Evolutionary conservation across 106 monocot genomes (phyloP).

Genomic region (Acorus calamus): DNA sequence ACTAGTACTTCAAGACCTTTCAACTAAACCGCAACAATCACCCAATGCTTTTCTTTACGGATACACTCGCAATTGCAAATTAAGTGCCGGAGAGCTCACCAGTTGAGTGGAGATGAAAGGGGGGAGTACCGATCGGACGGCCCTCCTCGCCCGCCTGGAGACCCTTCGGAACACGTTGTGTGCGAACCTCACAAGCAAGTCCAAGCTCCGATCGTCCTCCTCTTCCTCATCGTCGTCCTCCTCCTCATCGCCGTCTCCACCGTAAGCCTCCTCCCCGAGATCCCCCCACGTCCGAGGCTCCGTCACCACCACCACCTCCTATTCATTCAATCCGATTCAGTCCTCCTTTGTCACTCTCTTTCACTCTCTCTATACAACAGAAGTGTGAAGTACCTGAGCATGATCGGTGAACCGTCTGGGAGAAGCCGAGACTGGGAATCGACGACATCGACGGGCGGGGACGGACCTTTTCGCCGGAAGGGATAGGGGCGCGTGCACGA

Average conservation of each 20-base stretch:
- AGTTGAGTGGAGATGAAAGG: slow-evolving; percentile 60
- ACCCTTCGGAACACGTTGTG: slow-evolving; percentile 59
- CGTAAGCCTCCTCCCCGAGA: slow-evolving; percentile 15
- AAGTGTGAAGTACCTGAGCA: too few species aligned
- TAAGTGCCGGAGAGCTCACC: slow-evolving; percentile 17
- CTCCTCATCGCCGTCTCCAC: slow-evolving; percentile 39
- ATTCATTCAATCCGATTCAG: slow-evolving; percentile 15
- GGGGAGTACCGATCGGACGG: slow-evolving; percentile 78
- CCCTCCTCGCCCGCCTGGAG: slow-evolving; percentile 60
- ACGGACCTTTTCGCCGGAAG: too few species aligned
- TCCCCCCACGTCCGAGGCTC: slow-evolving; percentile 54
- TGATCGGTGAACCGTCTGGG: too few species aligned
- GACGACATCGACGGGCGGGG: too few species aligned
- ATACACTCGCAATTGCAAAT: not conserved
- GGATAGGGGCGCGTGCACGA: too few species aligned
- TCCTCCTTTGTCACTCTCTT: not conserved
- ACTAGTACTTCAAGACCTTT: not conserved
- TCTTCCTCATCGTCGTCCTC: slow-evolving; percentile 44
- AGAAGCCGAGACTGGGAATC: too few species aligned
- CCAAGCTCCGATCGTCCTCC: slow-evolving; percentile 77
- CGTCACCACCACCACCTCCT: slow-evolving; percentile 42
- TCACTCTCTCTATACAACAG: too few species aligned
- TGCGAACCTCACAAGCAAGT: slow-evolving; percentile 61
- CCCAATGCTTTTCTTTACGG: not conserved
- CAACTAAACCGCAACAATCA: not conserved